Conservation (phyloP, 2,329 filamentous ascomycete species). For the Arthroderma uncinatum region DNA sequence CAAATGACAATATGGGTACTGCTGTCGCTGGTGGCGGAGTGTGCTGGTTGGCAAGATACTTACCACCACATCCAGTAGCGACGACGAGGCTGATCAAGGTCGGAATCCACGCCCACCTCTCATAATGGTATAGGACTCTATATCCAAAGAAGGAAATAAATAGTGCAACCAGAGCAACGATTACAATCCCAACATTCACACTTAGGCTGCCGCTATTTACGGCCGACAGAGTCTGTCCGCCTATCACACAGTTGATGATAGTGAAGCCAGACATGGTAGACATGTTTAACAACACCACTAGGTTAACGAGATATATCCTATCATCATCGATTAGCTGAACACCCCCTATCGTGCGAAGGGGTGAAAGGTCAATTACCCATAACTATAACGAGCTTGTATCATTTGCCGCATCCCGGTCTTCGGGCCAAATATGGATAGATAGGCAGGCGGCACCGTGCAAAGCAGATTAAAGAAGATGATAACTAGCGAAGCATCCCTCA, state of each 20-base stretch:
- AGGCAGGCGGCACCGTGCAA: constrained; percentile 18
- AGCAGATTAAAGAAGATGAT: constrained; percentile 24
- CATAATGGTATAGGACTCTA: constrained; percentile 55
- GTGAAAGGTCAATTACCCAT: constrained; percentile 16
- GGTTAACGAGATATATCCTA: constrained; percentile 31
- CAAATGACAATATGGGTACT: constrained; percentile 17
- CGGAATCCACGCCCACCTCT: constrained; percentile 38
- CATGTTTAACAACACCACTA: constrained; percentile 52
- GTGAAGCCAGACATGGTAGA: constrained; percentile 52
- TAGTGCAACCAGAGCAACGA: constrained; percentile 53
- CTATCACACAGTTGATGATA: constrained; percentile 54
- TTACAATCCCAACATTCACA: constrained; percentile 41
- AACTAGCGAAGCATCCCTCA: constrained; percentile 13
- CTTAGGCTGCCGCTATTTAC: constrained; percentile 46
- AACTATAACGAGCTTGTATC: constrained; percentile 23
- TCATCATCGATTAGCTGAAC: not conserved
- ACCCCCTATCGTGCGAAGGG: not conserved
- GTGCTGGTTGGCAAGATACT: constrained; percentile 14
- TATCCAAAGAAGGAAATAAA: constrained; percentile 57
- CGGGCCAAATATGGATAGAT: constrained; percentile 20
- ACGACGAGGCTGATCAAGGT: constrained; percentile 17
- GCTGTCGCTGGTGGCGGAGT: constrained; percentile 10
- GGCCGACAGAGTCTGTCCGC: constrained; percentile 57
- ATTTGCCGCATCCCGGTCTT: constrained; percentile 24
- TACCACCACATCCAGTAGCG: constrained; percentile 16